These are phyloP conservation scores for Coemansia sp. DNA, from an alignment of 192 early-diverging fungal species.

Conservation along the genomic window DNA sequence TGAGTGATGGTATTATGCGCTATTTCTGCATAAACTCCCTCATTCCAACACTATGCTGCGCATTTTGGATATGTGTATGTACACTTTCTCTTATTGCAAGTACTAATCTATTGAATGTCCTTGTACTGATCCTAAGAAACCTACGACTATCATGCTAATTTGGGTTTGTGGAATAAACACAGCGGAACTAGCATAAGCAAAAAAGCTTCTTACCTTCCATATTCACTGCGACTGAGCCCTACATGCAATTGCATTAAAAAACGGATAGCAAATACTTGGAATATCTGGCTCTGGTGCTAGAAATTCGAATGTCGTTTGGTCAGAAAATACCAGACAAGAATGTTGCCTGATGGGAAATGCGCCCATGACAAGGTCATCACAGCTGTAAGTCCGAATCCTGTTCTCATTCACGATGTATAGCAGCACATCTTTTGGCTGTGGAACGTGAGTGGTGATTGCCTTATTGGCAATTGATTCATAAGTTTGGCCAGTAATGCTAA, in stretches of 20 bases:
- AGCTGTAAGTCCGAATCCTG: not conserved
- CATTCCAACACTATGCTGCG: no score
- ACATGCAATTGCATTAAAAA: not conserved
- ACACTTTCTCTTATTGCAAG: not conserved
- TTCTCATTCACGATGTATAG: not conserved
- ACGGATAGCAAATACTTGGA: not conserved
- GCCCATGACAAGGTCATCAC: not conserved
- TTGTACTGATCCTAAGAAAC: no score
- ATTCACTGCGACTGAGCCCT: not conserved
- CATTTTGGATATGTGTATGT: not conserved
- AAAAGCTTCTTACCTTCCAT: not conserved
- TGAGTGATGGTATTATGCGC: not conserved
- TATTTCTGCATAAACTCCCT: no score
- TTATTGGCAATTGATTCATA: constrained; percentile 8
- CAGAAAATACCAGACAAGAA: constrained; percentile 2
- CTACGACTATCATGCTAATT: not conserved
- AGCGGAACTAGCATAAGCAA: not conserved
- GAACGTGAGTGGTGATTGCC: not conserved
- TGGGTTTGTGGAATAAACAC: not conserved
- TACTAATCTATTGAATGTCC: not conserved
- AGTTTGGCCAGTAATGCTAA: not conserved
- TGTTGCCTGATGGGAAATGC: not conserved
- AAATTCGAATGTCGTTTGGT: not conserved
- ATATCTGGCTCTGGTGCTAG: not conserved
- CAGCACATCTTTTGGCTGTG: not conserved